Conservation (phyloP, 257 asterid species). For the Primulina eburnea region DNA sequence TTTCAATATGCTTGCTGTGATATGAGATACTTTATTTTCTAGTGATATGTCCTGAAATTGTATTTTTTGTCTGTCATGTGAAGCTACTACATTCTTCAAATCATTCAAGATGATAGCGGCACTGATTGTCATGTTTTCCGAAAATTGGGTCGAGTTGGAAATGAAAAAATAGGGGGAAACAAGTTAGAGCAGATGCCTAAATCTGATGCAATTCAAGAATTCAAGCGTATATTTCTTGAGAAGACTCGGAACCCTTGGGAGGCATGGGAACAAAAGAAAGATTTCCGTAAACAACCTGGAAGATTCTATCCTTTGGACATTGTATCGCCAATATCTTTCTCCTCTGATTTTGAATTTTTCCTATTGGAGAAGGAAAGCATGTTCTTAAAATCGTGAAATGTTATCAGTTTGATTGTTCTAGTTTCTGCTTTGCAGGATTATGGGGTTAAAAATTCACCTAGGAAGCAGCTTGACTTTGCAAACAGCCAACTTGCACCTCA, state of each 20-base stretch:
- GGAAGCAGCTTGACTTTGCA: conserved; percentile 46
- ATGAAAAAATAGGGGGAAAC: conserved; percentile 76
- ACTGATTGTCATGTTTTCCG: conserved; percentile 81
- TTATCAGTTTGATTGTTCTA: conserved; percentile 22
- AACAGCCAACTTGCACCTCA: conserved; percentile 72
- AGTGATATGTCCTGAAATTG: conserved; percentile 19
- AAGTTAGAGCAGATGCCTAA: conserved; percentile 65
- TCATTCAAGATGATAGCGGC: conserved; percentile 90
- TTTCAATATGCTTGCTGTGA: neutral
- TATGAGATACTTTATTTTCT: conserved; percentile 11
- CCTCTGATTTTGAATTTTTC: conserved; percentile 18
- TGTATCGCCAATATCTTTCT: conserved; percentile 38
- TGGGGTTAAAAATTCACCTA: conserved; percentile 67
- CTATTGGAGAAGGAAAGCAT: conserved; percentile 1
- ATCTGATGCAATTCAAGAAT: conserved; percentile 67
- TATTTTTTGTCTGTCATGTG: conserved; percentile 28
- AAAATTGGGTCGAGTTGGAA: conserved; percentile 99
- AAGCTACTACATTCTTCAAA: conserved; percentile 89
- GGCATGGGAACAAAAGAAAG: conserved; percentile 62
- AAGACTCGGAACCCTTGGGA: conserved; percentile 96
- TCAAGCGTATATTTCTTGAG: conserved; percentile 78
- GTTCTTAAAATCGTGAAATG: conserved; percentile 9
- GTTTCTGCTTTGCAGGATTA: conserved; percentile 63
- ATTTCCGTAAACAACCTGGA: conserved; percentile 86
- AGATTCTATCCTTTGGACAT: conserved; percentile 85